Evolutionary conservation across 345 rosid species (phyloP).

Genomic region (Boechera divaricarpa): DNA sequence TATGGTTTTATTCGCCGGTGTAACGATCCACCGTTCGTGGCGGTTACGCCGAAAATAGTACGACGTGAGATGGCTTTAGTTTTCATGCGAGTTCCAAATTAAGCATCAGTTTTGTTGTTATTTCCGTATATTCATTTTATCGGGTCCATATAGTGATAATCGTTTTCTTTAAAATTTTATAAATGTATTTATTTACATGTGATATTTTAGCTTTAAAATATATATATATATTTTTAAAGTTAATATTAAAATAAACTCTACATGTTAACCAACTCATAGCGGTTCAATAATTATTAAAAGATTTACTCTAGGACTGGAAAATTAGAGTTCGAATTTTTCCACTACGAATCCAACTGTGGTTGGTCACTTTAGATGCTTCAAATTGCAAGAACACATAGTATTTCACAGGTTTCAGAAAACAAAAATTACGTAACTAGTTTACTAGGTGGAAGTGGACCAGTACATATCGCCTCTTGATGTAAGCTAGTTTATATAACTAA

Average conservation of each 20-base stretch:
- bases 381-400: background rate
- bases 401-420: background rate
- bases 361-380: too few relatives aligned
- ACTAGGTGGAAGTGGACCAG: background rate
- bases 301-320: background rate
- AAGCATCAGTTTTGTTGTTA: conserved; percentile 9
- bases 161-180: background rate
- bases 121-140: background rate
- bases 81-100: conserved; percentile 36
- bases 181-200: background rate
- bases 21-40: conserved; percentile 33
- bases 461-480: background rate
- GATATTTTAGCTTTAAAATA: background rate
- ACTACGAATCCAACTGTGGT: background rate
- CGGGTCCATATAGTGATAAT: background rate
- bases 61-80: conserved; percentile 21
- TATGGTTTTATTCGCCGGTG: conserved; percentile 17
- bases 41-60: conserved; percentile 32
- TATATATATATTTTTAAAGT: background rate
- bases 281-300: background rate
- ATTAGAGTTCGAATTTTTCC: background rate
- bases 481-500: background rate
- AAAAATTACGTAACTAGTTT: background rate
- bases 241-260: background rate
- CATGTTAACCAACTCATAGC: background rate